phyloP scores from a whole-genome alignment of 2,329 filamentous ascomycete species.

The Fusarium veterinarium region DNA sequence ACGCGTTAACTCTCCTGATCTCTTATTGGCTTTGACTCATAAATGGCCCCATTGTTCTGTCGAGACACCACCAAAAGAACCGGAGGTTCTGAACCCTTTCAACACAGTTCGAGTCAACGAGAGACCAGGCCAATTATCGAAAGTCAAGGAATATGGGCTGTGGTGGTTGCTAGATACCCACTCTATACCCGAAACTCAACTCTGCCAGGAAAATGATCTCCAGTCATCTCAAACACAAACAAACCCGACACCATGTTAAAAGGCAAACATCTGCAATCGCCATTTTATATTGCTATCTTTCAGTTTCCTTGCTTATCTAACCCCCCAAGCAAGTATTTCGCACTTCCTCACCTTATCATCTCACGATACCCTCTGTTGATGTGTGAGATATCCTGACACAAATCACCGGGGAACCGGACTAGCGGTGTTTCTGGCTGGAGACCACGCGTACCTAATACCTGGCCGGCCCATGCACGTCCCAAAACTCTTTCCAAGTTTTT shows the following conservation, averaged over 20 bases:
- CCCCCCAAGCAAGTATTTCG: background rate
- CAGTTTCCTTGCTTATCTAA: background rate
- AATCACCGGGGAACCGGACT: conserved; percentile 9
- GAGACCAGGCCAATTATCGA: background rate
- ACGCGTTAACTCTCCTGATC: background rate
- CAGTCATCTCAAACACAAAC: conserved; percentile 12
- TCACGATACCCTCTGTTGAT: conserved; percentile 11
- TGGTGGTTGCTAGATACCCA: conserved; percentile 1
- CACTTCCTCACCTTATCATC: background rate
- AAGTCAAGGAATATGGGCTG: background rate
- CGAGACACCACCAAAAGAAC: background rate
- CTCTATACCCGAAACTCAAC: conserved; percentile 9
- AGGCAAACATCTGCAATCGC: background rate
- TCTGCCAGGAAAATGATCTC: conserved; percentile 26
- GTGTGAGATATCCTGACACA: background rate
- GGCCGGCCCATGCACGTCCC: background rate
- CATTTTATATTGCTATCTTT: background rate
- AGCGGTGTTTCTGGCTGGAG: background rate
- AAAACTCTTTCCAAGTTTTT: conserved; percentile 19
- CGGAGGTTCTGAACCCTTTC: background rate
- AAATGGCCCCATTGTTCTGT: conserved; percentile 27
- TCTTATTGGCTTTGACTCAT: background rate
- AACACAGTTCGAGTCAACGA: background rate
- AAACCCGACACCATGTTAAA: background rate
- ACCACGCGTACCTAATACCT: conserved; percentile 18